Conservation (phyloP, 1,284 basidiomycete species). For the Somion occarium region DNA sequence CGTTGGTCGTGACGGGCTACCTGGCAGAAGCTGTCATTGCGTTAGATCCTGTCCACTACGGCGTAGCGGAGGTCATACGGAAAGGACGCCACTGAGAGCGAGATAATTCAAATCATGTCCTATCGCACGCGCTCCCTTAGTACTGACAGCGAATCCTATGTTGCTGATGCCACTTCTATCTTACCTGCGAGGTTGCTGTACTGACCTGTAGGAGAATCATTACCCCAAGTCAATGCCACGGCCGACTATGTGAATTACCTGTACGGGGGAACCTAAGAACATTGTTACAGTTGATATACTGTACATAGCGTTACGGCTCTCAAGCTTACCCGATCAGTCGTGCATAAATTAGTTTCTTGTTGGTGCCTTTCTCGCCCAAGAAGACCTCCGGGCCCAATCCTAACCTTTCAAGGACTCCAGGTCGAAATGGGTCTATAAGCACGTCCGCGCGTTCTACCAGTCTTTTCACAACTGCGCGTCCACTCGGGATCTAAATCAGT, state of each 20-base stretch:
- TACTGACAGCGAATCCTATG: conserved; percentile 5
- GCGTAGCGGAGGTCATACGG: conserved; percentile 37
- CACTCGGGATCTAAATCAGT: conserved; percentile 46
- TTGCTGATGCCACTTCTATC: not conserved
- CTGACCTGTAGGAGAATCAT: not conserved
- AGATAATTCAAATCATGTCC: conserved; percentile 86
- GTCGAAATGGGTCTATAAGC: conserved; percentile 80
- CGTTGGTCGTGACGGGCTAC: conserved; percentile 54
- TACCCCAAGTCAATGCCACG: too few relatives aligned
- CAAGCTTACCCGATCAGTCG: conserved; percentile 57
- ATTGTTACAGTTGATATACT: too few relatives aligned
- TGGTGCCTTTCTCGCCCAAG: conserved; percentile 51
- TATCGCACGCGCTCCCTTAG: conserved; percentile 21
- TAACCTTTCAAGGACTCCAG: conserved; percentile 77
- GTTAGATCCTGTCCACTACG: not conserved
- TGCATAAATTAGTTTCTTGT: conserved; percentile 59
- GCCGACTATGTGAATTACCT: too few relatives aligned
- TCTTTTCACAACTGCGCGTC: conserved; percentile 52
- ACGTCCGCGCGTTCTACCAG: conserved; percentile 71
- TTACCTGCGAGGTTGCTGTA: not conserved
- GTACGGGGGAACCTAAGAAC: conserved; percentile 44
- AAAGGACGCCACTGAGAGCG: conserved; percentile 75
- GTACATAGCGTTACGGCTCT: too few relatives aligned
- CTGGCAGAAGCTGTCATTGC: conserved; percentile 63
- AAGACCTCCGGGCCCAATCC: conserved; percentile 77